These are phyloP conservation scores for Cyclostephanos tholiformis DNA, from an alignment of 108 stramenopile species.

Conservation along the genomic window DNA sequence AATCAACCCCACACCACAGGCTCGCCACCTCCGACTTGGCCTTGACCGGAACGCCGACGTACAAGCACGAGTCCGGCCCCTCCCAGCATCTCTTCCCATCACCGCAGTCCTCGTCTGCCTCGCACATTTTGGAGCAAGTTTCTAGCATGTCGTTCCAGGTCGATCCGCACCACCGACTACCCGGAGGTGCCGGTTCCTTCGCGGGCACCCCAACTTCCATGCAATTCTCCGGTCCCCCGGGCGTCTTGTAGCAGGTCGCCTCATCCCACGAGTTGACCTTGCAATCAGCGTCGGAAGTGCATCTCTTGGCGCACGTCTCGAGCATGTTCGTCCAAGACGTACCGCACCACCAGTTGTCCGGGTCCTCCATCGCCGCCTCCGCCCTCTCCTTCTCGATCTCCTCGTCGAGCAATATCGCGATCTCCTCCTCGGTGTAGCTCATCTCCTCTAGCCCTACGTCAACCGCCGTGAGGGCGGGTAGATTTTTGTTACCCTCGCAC, in stretches of 20 bases:
- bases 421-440: conserved; percentile 39
- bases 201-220: conserved; percentile 27
- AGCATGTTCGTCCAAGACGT: conserved; percentile 38
- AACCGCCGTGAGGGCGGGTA: conserved; percentile 40
- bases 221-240: conserved; percentile 47
- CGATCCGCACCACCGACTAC: conserved; percentile 38
- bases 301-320: conserved; percentile 39
- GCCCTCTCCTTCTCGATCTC: conserved; percentile 20
- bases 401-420: conserved; percentile 24
- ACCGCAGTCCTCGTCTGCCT: conserved; percentile 38
- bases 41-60: conserved; percentile 40
- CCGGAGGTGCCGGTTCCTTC: conserved; percentile 5
- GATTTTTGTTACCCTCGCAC: conserved; percentile 23
- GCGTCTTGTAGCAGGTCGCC: conserved; percentile 36
- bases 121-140: conserved; percentile 33
- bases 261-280: conserved; percentile 21
- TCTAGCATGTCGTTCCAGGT: conserved; percentile 51
- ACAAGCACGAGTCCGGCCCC: conserved; percentile 45
- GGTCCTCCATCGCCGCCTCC: conserved; percentile 38
- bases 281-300: conserved; percentile 39
- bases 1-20: conserved; percentile 38
- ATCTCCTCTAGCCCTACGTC: conserved; percentile 35
- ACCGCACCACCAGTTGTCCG: conserved; percentile 50
- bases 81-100: conserved; percentile 35
- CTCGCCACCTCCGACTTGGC: conserved; percentile 16